These are phyloP conservation scores for Paxillus ammoniavirescens DNA, from an alignment of 768 basidiomycete species.

Conservation along the genomic window DNA sequence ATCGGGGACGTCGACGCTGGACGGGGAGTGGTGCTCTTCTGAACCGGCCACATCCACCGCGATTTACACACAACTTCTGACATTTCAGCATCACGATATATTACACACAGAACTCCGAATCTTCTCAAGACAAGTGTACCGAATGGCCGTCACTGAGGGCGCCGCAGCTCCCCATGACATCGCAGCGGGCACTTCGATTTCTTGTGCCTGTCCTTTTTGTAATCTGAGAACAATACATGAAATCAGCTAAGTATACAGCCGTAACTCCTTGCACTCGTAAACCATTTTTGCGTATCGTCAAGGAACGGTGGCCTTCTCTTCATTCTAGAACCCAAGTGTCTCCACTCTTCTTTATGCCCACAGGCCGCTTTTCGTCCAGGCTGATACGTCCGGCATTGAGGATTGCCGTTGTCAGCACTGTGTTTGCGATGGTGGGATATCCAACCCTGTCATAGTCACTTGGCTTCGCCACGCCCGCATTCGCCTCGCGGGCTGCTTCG, in stretches of 20 bases:
- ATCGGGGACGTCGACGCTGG: neutral
- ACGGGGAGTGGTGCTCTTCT: too few species aligned
- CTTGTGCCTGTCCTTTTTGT: neutral
- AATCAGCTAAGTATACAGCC: neutral
- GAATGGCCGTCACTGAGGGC: neutral
- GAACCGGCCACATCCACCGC: too few species aligned
- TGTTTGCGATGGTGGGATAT: conserved; percentile 86
- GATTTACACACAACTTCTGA: too few species aligned
- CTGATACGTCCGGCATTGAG: conserved; percentile 89
- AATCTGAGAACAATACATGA: neutral
- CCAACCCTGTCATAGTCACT: conserved; percentile 76
- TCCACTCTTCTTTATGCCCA: conserved; percentile 68
- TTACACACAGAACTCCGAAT: too few species aligned
- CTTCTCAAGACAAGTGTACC: neutral
- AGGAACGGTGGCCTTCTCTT: conserved; percentile 10
- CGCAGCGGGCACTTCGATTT: neutral
- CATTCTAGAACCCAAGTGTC: conserved; percentile 69
- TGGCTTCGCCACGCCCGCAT: conserved; percentile 64
- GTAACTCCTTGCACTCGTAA: conserved; percentile 5
- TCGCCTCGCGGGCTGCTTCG: conserved; percentile 78
- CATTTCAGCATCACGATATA: too few species aligned
- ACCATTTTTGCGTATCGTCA: conserved; percentile 12
- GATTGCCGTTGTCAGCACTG: conserved; percentile 83
- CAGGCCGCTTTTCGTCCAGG: conserved; percentile 85
- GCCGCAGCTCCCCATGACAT: neutral